These are phyloP conservation scores for Geotrichum citri-aurantii DNA, from an alignment of 1,139 yeast species.

Conservation along the genomic window DNA sequence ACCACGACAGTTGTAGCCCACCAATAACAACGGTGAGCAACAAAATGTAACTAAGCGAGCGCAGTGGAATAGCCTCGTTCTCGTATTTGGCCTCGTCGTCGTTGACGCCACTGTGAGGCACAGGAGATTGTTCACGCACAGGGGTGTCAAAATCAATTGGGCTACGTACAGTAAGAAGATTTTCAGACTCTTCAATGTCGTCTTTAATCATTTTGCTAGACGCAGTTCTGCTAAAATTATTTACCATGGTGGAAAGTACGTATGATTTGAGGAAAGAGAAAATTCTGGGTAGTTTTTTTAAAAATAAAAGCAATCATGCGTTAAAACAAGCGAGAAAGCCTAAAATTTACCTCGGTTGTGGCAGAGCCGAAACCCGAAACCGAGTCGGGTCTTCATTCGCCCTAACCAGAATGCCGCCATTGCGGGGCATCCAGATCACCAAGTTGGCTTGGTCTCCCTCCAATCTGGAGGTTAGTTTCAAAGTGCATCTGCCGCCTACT, in stretches of 20 bases:
- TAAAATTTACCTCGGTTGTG: neutral
- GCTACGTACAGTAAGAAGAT: neutral
- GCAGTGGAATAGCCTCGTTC: slow-evolving; percentile 35
- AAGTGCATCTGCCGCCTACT: neutral
- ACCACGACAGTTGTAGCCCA: slow-evolving; percentile 50
- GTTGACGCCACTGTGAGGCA: neutral
- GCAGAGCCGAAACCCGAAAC: neutral
- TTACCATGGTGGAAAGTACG: neutral
- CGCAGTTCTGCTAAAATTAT: neutral
- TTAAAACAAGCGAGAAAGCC: neutral
- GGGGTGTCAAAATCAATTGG: neutral
- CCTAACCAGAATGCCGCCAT: neutral
- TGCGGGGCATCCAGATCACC: neutral
- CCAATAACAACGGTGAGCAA: slow-evolving; percentile 46
- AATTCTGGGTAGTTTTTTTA: neutral
- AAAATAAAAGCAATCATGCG: no score
- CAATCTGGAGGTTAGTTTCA: neutral
- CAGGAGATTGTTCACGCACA: neutral
- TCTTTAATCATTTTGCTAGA: neutral
- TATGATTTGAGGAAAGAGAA: neutral
- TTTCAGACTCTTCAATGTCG: neutral
- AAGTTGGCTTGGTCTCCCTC: neutral
- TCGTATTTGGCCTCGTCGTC: neutral
- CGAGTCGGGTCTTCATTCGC: neutral
- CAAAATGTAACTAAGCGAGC: slow-evolving; percentile 42